Percentiles rank a stretch among this genome's conserved stretches.
Conservation (phyloP, 208 protist species). For the Entamoeba histolytica region DNA sequence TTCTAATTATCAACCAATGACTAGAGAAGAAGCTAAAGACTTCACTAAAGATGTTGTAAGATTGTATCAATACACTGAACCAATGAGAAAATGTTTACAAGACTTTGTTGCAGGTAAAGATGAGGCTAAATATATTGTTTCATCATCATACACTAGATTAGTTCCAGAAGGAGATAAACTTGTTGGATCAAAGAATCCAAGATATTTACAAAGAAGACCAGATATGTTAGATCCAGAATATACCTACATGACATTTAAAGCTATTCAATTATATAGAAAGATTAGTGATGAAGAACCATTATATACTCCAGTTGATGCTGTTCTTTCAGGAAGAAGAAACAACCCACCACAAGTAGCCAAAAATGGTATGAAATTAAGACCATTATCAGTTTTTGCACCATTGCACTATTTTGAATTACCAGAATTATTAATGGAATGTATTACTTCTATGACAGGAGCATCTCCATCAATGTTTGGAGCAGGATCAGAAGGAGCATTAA, state of each 20-base stretch:
- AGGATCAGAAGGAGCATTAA: conserved; percentile 35
- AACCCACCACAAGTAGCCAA: conserved; percentile 4
- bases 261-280: conserved; percentile 1
- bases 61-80: conserved; percentile 26
- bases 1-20: neutral
- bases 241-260: conserved; percentile 10
- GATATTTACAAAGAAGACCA: conserved; percentile 17
- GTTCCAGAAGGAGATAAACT: conserved; percentile 1
- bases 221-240: neutral
- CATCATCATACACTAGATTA: conserved; percentile 5
- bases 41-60: conserved; percentile 3
- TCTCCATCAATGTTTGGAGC: conserved; percentile 35
- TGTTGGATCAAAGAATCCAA: conserved; percentile 11
- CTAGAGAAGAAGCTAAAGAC: neutral
- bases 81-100: conserved; percentile 5
- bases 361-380: neutral
- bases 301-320: conserved; percentile 10
- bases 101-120: neutral
- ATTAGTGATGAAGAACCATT: conserved; percentile 5
- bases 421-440: conserved; percentile 30
- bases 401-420: conserved; percentile 36
- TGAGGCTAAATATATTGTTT: neutral
- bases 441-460: conserved; percentile 29
- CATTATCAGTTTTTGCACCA: conserved; percentile 22
- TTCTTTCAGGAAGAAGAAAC: conserved; percentile 23